Evolutionary conservation across 768 basidiomycete species (phyloP).

Genomic region (Kondoa subrosea): DNA sequence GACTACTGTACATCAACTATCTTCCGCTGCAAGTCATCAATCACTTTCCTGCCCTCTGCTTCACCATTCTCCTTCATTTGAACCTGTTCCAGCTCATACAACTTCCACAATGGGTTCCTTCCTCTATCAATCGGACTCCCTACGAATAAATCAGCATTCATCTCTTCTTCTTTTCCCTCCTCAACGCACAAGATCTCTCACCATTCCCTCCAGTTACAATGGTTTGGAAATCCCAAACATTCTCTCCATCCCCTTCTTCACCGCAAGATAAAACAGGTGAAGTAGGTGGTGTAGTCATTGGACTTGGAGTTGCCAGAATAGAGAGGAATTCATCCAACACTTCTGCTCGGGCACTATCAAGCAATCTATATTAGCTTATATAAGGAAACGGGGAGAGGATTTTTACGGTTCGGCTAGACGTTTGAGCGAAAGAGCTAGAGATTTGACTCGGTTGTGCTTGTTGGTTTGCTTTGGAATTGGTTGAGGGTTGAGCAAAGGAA

Average conservation of each 20-base stretch:
- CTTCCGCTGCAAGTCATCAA: no score
- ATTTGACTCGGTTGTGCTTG: not conserved
- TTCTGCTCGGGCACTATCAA: not conserved
- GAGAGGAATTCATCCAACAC: not conserved
- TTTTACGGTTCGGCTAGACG: not conserved
- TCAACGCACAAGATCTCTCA: not conserved
- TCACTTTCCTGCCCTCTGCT: no score
- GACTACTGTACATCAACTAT: no score
- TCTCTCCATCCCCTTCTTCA: no score
- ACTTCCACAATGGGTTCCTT: not conserved
- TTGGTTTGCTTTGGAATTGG: not conserved
- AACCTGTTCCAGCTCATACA: no score
- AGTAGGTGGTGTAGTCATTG: no score
- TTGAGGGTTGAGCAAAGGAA: not conserved
- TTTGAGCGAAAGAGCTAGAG: not conserved
- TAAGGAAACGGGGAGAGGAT: not conserved
- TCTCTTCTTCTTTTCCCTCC: no score
- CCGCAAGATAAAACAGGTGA: not conserved
- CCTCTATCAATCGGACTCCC: not conserved
- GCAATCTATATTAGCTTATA: not conserved
- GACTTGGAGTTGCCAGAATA: not conserved
- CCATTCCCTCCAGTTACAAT: no score
- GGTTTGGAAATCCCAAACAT: no score
- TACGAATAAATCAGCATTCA: not conserved
- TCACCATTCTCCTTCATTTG: no score